Percentiles rank a stretch among this genome's conserved stretches.
Conservation (phyloP, 345 rosid species). For the Brassica rapa region DNA sequence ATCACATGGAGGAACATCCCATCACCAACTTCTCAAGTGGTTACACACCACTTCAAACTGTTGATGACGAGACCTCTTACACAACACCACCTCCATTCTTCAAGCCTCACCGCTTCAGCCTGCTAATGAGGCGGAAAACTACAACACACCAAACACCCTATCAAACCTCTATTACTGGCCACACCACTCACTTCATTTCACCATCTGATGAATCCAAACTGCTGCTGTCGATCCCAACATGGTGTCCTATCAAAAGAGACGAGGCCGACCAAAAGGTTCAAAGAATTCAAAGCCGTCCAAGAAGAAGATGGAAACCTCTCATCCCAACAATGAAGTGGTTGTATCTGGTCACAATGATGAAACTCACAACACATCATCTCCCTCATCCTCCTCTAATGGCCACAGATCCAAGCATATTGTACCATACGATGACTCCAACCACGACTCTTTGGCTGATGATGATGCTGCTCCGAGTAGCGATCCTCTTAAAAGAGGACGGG, state of each 20-base stretch:
- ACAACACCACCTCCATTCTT: neutral
- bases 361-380: no score
- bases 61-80: neutral
- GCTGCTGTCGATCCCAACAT: neutral
- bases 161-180: neutral
- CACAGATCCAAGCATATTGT: no score
- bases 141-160: neutral
- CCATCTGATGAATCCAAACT: neutral
- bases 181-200: neutral
- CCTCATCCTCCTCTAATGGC: no score
- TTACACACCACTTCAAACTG: neutral
- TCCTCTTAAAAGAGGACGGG: slow-evolving; percentile 10
- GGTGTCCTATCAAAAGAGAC: slow-evolving; percentile 8
- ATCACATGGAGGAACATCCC: neutral
- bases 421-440: no score
- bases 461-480: no score
- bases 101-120: neutral
- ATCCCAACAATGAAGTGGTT: no score
- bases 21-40: neutral
- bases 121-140: neutral
- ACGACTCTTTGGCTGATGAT: no score
- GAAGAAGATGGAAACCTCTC: no score
- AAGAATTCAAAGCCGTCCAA: neutral
- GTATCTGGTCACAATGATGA: no score
- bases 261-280: slow-evolving; percentile 19